Evolutionary conservation across 2,329 filamentous ascomycete genomes (phyloP), one percentile per base, ranked within the genome.

Genomic region (Penicillium crustosum): DNA sequence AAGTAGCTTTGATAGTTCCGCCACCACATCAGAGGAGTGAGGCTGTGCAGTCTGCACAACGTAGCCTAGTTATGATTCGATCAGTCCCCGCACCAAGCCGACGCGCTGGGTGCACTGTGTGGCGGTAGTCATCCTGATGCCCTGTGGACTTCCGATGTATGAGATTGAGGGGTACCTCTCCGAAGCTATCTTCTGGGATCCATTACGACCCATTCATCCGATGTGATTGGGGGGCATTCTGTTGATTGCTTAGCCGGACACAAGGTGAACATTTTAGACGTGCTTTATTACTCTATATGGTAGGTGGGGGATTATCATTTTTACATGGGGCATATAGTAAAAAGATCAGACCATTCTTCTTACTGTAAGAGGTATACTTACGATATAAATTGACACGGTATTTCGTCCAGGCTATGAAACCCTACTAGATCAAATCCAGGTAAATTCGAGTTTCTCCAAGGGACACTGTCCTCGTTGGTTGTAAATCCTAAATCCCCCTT

Each of bases 31-130:
- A 35, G 21, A 35, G 17, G 55, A 63, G 49, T 69, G 69, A 71
- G 69, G 69, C 69, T 71, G 69, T 71, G 69, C 69, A 66, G 21
- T 48, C 61, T 56, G 48, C 58, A 61, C 49, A 47, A 31, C 48
- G 23, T 29, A 52, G 36, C 35, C 8, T 19, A 38, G 33, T 43
- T 19, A 13, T 68, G 65, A 68, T 66, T 67, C 62, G 63, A 67
- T 49, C 51, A 53, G 57, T 50, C 64, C 66, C 68, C 66, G 62
- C 68, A 66, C 55, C 63, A 33, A 66, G 56, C 62, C 56, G 57
- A 65, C 60, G 58, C 49, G 47, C 63, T 68, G 61, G 59, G 63
- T 62, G 57, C 55, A 52, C 50, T 27, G 31, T 67, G 65, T 66
- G 64, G 61, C 64, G 65, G 57, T 55, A 31, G 29, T 25, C 27